Evolutionary conservation across 2,329 filamentous ascomycete genomes (phyloP), one percentile per base, ranked within the genome.

Genomic region (Penicillium sp.): DNA sequence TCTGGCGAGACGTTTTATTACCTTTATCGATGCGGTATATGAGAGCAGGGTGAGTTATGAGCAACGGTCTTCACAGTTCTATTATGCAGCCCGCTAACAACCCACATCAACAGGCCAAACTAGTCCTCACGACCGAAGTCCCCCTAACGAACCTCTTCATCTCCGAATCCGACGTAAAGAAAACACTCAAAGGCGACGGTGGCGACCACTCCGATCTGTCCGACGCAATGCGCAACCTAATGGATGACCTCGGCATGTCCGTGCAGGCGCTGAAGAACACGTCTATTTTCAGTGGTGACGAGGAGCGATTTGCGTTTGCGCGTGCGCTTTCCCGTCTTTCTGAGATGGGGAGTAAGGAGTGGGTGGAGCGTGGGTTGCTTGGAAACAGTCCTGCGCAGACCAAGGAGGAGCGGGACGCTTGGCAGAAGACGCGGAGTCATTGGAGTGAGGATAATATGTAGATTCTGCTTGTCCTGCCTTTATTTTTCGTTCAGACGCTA

Each of bases 231-330:
- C 84, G 89, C 58, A 86, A 85, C 68, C 82, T 96, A 68, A 90
- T 96, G 84, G 91, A 96, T 67, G 91, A 96, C 70, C 76, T 97
- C 46, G 91, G 91, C 39, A 84, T 92, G 77, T 92, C 89, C 66
- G 92, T 94, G 78, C 82, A 87, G 49, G 87, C 90, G 75, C 80
- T 99, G 67, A 96, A 96, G 78, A 87, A 87, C 64, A 91, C 88
- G 41, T 90, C 84, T 63, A 84, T 97, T 39, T 99, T 99, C 74
- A 90, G 88, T 1, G 94, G 94, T 40, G 94, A 97, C 57, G 94
- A 99, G 78, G 94, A 99, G 76, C 85, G 91, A 0, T 99, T 99
- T 78, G 94, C 94, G 0, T 99, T 99, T 79, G 92, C 92, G 25
- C 81, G 94, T 53, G 94, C 94, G 1, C 74, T 97, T 65, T 92